Conservation (phyloP, 2,329 filamentous ascomycete species). For the Fusarium udum region DNA sequence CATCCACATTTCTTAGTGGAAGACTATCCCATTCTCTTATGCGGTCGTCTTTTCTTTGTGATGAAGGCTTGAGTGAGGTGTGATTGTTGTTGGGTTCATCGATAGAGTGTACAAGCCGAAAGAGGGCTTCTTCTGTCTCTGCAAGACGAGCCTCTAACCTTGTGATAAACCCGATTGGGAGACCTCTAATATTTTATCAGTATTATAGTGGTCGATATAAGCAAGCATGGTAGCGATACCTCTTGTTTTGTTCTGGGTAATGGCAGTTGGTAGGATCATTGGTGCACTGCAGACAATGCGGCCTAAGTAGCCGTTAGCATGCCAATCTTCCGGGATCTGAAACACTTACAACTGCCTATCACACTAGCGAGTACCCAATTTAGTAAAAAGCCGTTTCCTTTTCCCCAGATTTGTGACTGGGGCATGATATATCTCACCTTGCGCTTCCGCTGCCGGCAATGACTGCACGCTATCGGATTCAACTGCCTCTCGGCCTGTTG, state of each 20-base stretch:
- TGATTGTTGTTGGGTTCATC: neutral
- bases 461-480: slow-evolving; percentile 47
- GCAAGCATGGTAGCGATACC: slow-evolving; percentile 18
- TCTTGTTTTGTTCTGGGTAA: slow-evolving; percentile 49
- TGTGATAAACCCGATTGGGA: slow-evolving; percentile 52
- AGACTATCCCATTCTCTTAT: slow-evolving; percentile 45
- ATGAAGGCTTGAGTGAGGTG: slow-evolving; percentile 1
- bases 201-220: neutral
- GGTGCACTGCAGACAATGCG: slow-evolving; percentile 45
- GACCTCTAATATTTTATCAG: slow-evolving; percentile 40
- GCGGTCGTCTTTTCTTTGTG: slow-evolving; percentile 41
- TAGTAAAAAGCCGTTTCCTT: neutral
- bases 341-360: slow-evolving; percentile 34
- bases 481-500: slow-evolving; percentile 24
- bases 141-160: slow-evolving; percentile 50
- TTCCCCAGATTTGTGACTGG: too few species aligned
- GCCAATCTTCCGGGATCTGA: accelerated
- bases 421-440: slow-evolving; percentile 35
- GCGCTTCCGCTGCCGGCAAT: slow-evolving; percentile 48
- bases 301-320: slow-evolving; percentile 15
- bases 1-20: slow-evolving; percentile 26
- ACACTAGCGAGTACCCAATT: slow-evolving; percentile 14
- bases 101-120: slow-evolving; percentile 33
- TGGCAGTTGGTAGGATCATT: slow-evolving; percentile 45
- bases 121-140: slow-evolving; percentile 46